Base-by-base conservation (phyloP, 2,329 filamentous ascomycete species). In the Colletotrichum sp. region DNA sequence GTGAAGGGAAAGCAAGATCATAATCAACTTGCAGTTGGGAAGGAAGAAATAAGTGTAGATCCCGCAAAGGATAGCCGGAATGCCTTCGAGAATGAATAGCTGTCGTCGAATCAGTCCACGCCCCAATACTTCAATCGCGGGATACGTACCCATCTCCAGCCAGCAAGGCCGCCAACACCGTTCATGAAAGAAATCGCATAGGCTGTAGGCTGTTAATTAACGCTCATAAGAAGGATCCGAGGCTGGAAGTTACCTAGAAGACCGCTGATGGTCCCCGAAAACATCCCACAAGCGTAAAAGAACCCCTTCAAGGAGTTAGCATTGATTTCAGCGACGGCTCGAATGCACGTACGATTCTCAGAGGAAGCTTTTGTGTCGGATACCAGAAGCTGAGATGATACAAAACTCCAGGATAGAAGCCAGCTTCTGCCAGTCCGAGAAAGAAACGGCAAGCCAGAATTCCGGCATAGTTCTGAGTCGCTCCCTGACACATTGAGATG, bases 321-420 rank as follows among this genome's bases (percentile, higher is more conserved):
- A 9, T 34, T 30, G 24, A 62, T 3, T 0, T 13, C 59, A 32
- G 18, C 32, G 6, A 62, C 5, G 7, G 2, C 59, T 18, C 7
- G 8, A n/a, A 62, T n/a, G 3, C 16, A 49, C 78, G 49, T 34
- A 79, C 80, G 24, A 85, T 84, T 7, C 83, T 77, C 2, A 84
- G 78, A 4, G 83, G 77, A 9, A 83, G 79, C 57, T 79, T 80
- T 2, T 83, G 78, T 6, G 82, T 80, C 0, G 82, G 81, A 72
- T 83, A 84, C 83, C 83, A 84, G 72, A 84, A 74, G 78, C 80
- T 81, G 16, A 82, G 32, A 60, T 81, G 80, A 52, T 81, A 81
- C 76, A 81, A 66, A 0, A 82, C 80, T 7, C 80, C 81, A 5
- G 81, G 80, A 26, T 82, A 82, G n/a, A 82, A 81, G 1, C 81